Evolutionary conservation across 306 rosid genomes (phyloP).

Genomic region (Hippophae gyantsensis): DNA sequence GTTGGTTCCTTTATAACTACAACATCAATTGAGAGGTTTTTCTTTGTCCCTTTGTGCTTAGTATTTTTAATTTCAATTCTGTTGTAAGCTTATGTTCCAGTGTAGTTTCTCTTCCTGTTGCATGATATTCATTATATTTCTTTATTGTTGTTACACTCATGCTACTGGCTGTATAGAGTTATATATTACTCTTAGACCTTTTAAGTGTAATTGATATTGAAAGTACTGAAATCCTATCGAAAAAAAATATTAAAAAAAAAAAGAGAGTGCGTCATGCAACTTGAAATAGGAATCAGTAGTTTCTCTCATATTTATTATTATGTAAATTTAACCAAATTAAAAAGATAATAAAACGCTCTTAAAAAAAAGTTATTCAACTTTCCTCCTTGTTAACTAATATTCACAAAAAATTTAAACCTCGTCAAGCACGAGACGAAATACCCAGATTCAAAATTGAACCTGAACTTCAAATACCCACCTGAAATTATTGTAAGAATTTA

Average conservation of each 20-base stretch:
- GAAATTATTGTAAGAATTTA: neutral
- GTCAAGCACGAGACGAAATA: neutral
- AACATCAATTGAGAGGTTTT: no score
- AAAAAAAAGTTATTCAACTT: neutral
- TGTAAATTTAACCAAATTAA: neutral
- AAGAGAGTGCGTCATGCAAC: neutral
- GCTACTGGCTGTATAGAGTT: no score
- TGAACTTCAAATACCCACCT: neutral
- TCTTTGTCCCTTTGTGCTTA: no score
- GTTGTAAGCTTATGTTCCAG: no score
- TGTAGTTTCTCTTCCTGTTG: no score
- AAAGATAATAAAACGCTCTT: neutral
- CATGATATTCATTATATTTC: no score
- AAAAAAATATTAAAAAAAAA: no score
- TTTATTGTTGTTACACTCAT: no score
- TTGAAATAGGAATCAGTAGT: neutral
- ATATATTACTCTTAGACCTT: neutral
- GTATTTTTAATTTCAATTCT: no score
- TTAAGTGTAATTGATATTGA: neutral
- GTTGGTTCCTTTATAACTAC: no score
- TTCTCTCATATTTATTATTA: neutral
- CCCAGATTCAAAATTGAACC: neutral
- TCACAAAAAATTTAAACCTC: neutral
- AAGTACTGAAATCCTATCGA: neutral
- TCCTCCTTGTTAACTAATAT: neutral